Evolutionary conservation across 257 asterid species (phyloP).

Genomic region (Fraxinus americana): DNA sequence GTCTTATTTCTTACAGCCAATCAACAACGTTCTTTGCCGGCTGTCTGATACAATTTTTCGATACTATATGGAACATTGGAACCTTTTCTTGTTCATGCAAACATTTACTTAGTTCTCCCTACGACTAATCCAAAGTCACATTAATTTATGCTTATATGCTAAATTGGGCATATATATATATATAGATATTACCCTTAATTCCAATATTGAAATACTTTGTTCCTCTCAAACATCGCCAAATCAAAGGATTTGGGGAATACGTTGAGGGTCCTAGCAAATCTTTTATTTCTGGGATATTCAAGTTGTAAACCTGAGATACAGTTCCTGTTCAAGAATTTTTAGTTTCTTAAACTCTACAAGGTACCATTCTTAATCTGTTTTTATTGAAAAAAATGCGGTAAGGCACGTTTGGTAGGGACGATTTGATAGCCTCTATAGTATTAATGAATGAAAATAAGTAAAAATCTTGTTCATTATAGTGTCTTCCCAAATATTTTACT

Average conservation of each 20-base stretch:
- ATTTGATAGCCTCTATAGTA: not conserved
- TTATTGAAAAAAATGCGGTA: not conserved
- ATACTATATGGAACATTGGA: not conserved
- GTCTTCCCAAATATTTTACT: not conserved
- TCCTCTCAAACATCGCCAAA: conserved; percentile 20
- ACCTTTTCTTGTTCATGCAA: conserved; percentile 9
- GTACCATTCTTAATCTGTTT: conserved; percentile 14
- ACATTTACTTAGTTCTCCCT: not conserved
- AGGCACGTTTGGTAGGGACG: not conserved
- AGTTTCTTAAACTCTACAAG: not conserved
- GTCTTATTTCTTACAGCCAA: conserved; percentile 9
- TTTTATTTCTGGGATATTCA: not conserved
- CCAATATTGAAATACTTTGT: conserved; percentile 25
- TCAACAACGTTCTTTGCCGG: conserved; percentile 15
- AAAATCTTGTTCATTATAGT: too few species aligned
- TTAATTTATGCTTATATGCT: not conserved
- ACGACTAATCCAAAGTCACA: conserved; percentile 26
- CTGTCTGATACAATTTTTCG: not conserved
- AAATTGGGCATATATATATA: conserved; percentile 7
- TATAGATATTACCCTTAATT: conserved; percentile 5
- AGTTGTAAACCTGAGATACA: conserved; percentile 1
- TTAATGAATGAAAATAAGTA: not conserved
- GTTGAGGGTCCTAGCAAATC: not conserved
- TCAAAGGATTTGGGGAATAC: conserved; percentile 7
- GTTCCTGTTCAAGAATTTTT: not conserved